Evolutionary conservation across 1,139 yeast species (phyloP).

Genomic region (Meyerozyma carpophila): DNA sequence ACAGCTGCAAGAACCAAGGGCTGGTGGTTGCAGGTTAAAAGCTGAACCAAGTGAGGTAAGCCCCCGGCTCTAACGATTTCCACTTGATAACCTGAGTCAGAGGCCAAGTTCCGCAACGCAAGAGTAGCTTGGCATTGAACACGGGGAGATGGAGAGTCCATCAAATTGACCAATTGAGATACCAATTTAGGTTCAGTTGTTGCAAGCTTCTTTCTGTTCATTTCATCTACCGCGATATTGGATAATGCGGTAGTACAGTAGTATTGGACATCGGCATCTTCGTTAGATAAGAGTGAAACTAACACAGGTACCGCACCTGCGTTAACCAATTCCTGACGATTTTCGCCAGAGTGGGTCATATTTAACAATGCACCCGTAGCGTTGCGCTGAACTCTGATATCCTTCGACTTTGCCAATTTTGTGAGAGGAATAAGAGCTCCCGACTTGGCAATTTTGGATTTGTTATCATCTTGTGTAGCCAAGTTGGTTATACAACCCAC

Average conservation of each 20-base stretch:
- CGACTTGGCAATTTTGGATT: constrained; percentile 88
- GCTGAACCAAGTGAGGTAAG: constrained; percentile 80
- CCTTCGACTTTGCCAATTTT: constrained; percentile 88
- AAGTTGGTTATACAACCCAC: constrained; percentile 97
- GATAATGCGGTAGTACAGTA: constrained; percentile 97
- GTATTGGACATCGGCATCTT: constrained; percentile 95
- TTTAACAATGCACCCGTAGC: constrained; percentile 97
- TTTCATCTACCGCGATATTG: constrained; percentile 94
- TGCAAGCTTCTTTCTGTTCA: constrained; percentile 80
- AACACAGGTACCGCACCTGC: constrained; percentile 98
- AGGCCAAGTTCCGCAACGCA: constrained; percentile 91
- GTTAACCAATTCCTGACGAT: constrained; percentile 91
- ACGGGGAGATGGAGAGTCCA: constrained; percentile 90
- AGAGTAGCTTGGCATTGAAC: constrained; percentile 98
- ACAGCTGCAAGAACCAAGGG: constrained; percentile 94
- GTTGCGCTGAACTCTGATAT: constrained; percentile 93
- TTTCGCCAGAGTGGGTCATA: constrained; percentile 97
- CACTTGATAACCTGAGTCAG: constrained; percentile 88
- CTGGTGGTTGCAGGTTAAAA: constrained; percentile 84
- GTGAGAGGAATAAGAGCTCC: constrained; percentile 97
- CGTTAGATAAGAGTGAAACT: constrained; percentile 79
- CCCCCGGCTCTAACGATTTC: constrained; percentile 97
- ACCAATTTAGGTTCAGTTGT: constrained; percentile 94
- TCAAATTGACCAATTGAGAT: constrained; percentile 75
- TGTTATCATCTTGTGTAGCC: constrained; percentile 98